Conservation (phyloP, 148 eudicot genomes). For the Polygonum maritimum region DNA sequence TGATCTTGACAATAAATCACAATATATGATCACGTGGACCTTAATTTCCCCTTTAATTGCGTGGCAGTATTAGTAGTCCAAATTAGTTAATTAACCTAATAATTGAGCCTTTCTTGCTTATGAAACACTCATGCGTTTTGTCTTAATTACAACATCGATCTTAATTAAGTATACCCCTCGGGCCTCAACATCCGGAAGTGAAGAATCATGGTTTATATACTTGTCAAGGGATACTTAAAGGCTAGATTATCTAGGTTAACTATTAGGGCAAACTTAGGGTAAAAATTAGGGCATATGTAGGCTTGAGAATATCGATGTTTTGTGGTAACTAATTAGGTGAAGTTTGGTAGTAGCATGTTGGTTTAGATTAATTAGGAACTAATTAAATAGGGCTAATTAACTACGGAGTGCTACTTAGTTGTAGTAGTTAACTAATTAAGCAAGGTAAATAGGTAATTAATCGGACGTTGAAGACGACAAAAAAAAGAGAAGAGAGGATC, state of each 20-base stretch:
- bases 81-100: background rate
- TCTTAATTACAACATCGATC: background rate
- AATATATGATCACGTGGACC: background rate
- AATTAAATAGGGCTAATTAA: background rate
- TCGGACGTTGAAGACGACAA: conserved; percentile 20
- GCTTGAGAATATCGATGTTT: background rate
- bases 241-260: background rate
- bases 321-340: conserved; percentile 2
- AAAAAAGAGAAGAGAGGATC: conserved; percentile 27
- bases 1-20: background rate
- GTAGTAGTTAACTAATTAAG: background rate
- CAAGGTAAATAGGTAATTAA: background rate
- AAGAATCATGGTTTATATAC: conserved; percentile 3
- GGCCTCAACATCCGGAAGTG: background rate
- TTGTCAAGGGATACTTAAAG: background rate
- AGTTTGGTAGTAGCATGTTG: background rate
- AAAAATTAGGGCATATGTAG: background rate
- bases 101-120: background rate
- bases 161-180: background rate
- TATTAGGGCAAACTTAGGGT: background rate
- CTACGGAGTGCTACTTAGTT: background rate
- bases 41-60: background rate
- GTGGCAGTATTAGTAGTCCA: conserved; percentile 2
- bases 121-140: conserved; percentile 1
- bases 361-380: background rate